Percentiles rank a stretch among this genome's conserved stretches.
Conservation (phyloP, 2,329 filamentous ascomycete species). For the Fusarium pseudograminearum region DNA sequence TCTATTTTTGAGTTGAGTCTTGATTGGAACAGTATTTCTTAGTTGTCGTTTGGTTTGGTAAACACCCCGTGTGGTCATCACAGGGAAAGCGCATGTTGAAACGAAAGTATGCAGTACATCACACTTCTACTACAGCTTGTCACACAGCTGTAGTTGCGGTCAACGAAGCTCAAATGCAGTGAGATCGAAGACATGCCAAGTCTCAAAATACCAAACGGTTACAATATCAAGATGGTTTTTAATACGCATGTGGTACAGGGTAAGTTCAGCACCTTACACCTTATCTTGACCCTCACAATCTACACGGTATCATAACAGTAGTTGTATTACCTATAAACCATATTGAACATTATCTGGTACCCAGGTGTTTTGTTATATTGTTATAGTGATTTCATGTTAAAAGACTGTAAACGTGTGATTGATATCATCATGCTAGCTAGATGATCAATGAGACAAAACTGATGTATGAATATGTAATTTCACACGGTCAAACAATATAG, state of each 20-base stretch:
- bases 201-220: background rate
- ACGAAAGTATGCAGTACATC: background rate
- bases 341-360: background rate
- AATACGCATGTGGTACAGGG: background rate
- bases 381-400: background rate
- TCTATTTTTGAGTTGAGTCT: background rate
- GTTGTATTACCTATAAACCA: background rate
- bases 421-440: background rate
- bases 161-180: background rate
- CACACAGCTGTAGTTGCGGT: background rate
- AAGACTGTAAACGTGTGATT: background rate
- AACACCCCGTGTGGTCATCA: background rate
- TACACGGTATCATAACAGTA: background rate
- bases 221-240: background rate
- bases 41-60: background rate
- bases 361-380: background rate
- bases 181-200: background rate
- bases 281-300: background rate
- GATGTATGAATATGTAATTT: background rate
- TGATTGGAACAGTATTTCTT: slow-evolving; percentile 1
- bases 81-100: slow-evolving; percentile 31
- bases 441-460: background rate
- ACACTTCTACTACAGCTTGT: background rate
- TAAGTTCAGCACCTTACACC: background rate
- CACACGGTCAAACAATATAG: background rate